Base-by-base conservation (phyloP, 768 basidiomycete species). In the Hypholoma fasciculare region DNA sequence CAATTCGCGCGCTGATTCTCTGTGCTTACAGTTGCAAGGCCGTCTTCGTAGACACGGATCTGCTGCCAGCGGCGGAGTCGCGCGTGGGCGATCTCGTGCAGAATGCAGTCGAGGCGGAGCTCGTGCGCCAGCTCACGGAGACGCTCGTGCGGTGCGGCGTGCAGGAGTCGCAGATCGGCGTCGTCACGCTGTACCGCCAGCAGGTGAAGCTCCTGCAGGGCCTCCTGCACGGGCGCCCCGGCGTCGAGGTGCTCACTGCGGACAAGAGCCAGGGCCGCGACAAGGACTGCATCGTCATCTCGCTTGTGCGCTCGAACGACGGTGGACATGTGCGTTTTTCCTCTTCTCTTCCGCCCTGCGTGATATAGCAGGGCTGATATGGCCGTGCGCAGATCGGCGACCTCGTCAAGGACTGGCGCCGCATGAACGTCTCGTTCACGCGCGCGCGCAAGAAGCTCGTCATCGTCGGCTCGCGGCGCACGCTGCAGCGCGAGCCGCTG, bases 351-450 rank as follows among this genome's bases (percentile, higher is more conserved):
- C 20, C 12, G 8, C 52, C 27, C 43, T 7, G 7, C 2, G 20
- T 19, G 23, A 20, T 4, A 40, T 9, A 36, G 13, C 23, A 20
- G 38, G 1, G 1, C 42, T 47, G 39, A 52, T 57, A 57, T 17
- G 9, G 20, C 9, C 12, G 8, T 36, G 44, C 39, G 17, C 60
- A 96, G 95, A 81, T 94, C 26, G 97, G 97, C 8, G 95, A 98
- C 53, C 80, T 99, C 2, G 78, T 98, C 23, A 93, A 90, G 64
- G 97, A 99, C 69, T 98, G 96, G 96, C 81, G 97, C 38, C 75
- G 97, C 36, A 88, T 98, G 80, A 99, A 99, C 67, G 97, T 99
- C 16, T 90, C 94, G 7, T 94, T 98, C 71, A 98, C 96, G 0
- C 88, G 97, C 14, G 96, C 96, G 0, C 86, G 89, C 54, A 84